Base-by-base conservation (phyloP, 805 yeast species). In the Metschnikowia chrysomelidarum region DNA sequence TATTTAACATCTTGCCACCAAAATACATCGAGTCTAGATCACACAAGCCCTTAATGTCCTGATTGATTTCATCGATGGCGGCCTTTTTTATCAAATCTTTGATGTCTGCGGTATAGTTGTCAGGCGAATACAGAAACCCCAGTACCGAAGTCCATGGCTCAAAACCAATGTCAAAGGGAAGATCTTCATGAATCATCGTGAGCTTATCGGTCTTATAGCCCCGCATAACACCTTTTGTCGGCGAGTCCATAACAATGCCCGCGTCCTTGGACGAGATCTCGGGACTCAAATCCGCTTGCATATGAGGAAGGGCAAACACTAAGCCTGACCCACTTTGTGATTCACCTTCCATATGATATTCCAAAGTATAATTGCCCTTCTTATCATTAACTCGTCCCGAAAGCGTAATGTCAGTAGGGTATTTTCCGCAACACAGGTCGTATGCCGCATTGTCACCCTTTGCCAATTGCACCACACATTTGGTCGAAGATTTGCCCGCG, bases 11-110 rank as follows among this genome's bases (percentile, higher is more conserved):
- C 57, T 93, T 91, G 9, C 98, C 98, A 2, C 95, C 75, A 14
- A 86, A 79, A 61, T 91, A 91, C 85, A 89, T 89, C 0, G 96
- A 87, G 43, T 87, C 87, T 8, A 81, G 64, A 50, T 82, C 64
- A n/a, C 82, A 72, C 57, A 71, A 74, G 12, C 69, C 72, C 4
- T 62, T 60, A 22, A 82, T 71, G 43, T 82, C 85, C 34, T 67
- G 75, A 19, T 68, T 50, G 7, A 74, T 57, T 47, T 84, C 93
- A 4, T 56, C 41, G 2, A 85, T 82, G 1, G 75, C 75, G 14
- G 54, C 47, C 3, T 30, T 22, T 8, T 62, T 57, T 21, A 84
- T 73, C 19, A 60, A 38, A 2, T 55, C 46, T 24, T 67, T 55
- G 3, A 56, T 60, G 3, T 42, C 33, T 1, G 70, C 67, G 1